Conservation (phyloP, 148 eudicot genomes). For the Bassia scoparia region DNA sequence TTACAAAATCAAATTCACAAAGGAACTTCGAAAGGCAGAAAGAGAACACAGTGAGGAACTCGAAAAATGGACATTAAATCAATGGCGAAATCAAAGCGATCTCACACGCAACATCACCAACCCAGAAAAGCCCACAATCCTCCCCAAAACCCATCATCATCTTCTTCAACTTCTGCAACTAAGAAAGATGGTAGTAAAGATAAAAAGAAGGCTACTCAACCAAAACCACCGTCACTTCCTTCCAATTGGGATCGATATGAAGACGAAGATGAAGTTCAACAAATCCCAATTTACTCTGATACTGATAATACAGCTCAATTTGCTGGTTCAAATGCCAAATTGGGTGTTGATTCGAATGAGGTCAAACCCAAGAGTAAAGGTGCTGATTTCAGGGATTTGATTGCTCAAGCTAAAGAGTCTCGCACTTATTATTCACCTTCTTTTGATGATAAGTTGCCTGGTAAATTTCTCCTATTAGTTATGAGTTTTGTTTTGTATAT, state of each 20-base stretch:
- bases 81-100: constrained; percentile 48
- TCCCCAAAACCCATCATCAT: constrained; percentile 15
- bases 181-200: constrained; percentile 22
- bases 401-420: constrained; percentile 63
- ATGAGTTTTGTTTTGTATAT: not conserved
- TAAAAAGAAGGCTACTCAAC: constrained; percentile 6
- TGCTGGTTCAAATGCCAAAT: not conserved
- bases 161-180: constrained; percentile 15
- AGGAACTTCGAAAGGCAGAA: not conserved
- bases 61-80: constrained; percentile 40
- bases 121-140: constrained; percentile 34
- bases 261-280: constrained; percentile 2
- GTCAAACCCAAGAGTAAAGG: constrained; percentile 75
- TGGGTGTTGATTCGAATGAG: constrained; percentile 38
- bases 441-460: constrained; percentile 46
- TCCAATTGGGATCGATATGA: constrained; percentile 43
- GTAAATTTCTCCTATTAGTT: constrained; percentile 21
- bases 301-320: constrained; percentile 25
- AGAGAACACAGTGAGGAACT: not conserved
- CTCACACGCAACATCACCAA: constrained; percentile 40
- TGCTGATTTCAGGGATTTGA: constrained; percentile 56
- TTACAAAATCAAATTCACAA: too few relatives aligned
- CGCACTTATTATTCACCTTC: constrained; percentile 31
- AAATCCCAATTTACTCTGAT: constrained; percentile 9
- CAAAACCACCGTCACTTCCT: constrained; percentile 30